A percentile compares a stretch with the other conserved stretches of the same genome.
phyloP scores from a whole-genome alignment of 176 grass and related monocot species.

The Luzula sylvatica region DNA sequence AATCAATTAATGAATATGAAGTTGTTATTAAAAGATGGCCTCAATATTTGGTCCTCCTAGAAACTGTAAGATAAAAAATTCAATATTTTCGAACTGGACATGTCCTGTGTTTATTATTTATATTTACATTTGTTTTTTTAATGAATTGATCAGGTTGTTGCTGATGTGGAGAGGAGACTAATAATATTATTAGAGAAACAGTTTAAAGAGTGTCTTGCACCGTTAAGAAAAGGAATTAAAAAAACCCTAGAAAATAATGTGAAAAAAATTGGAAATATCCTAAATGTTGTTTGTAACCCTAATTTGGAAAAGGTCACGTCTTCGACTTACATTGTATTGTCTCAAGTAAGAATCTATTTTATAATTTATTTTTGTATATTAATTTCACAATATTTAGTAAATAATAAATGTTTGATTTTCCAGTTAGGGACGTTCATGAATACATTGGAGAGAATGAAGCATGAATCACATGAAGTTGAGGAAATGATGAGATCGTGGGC shows the following conservation, averaged over 20 bases:
- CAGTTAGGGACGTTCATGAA: slow-evolving; percentile 96
- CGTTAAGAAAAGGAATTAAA: slow-evolving; percentile 72
- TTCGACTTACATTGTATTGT: slow-evolving; percentile 41
- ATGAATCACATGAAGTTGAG: slow-evolving; percentile 76
- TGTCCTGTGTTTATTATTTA: not conserved
- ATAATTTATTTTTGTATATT: too few species aligned
- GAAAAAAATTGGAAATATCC: slow-evolving; percentile 77
- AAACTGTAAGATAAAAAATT: slow-evolving; percentile 41
- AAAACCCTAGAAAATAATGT: slow-evolving; percentile 87
- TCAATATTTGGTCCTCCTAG: slow-evolving; percentile 73
- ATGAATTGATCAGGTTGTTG: slow-evolving; percentile 46
- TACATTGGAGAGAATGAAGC: slow-evolving; percentile 78
- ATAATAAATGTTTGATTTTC: not conserved
- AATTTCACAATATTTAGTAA: too few species aligned
- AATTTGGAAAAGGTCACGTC: slow-evolving; percentile 12
- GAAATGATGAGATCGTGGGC: slow-evolving; percentile 72
- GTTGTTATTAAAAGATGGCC: slow-evolving; percentile 97
- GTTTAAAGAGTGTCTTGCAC: slow-evolving; percentile 50
- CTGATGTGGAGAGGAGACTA: slow-evolving; percentile 77
- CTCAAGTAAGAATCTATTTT: slow-evolving; percentile 42
- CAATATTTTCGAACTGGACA: not conserved
- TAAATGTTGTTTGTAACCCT: slow-evolving; percentile 31
- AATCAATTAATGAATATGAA: slow-evolving; percentile 71
- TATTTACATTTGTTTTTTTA: not conserved
- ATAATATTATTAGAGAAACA: slow-evolving; percentile 77